These are phyloP conservation scores for Olyra latifolia DNA, from an alignment of 176 grass and related monocot species.

Conservation along the genomic window DNA sequence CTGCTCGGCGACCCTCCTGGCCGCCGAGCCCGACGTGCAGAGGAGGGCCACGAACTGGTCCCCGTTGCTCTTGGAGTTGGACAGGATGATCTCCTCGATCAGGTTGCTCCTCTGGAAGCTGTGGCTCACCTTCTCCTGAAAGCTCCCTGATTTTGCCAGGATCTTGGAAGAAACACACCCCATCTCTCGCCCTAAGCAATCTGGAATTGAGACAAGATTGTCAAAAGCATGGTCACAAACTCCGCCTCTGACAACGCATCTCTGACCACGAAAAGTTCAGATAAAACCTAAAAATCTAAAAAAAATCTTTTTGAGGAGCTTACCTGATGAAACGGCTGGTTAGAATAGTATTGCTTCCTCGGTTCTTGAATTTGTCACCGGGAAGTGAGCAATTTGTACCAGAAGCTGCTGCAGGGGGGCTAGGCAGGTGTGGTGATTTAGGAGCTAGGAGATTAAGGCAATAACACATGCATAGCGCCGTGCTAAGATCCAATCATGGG, in stretches of 20 bases:
- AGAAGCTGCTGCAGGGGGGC: background rate
- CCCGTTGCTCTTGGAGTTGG: conserved; percentile 59
- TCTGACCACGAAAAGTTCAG: background rate
- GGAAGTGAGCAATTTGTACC: background rate
- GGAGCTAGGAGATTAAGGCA: background rate
- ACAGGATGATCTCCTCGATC: conserved; percentile 69
- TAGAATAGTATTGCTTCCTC: background rate
- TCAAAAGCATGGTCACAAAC: background rate
- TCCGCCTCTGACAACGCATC: background rate
- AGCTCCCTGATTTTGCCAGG: conserved; percentile 66
- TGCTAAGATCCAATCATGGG: conserved; percentile 47
- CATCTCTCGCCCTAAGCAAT: conserved; percentile 38
- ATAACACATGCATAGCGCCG: conserved; percentile 7
- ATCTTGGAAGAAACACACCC: conserved; percentile 80
- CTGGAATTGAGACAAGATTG: background rate
- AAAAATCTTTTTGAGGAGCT: background rate
- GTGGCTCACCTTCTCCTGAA: conserved; percentile 48
- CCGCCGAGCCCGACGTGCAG: conserved; percentile 30
- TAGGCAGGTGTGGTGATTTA: conserved; percentile 1
- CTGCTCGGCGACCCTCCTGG: conserved; percentile 23
- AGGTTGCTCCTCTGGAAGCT: conserved; percentile 58
- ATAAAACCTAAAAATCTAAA: background rate
- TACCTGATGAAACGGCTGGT: conserved; percentile 28
- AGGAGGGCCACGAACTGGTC: conserved; percentile 71
- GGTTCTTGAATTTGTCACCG: background rate